Evolutionary conservation across 495 filamentous ascomycete genomes (phyloP).

Genomic region (Penicillium verhagenii): DNA sequence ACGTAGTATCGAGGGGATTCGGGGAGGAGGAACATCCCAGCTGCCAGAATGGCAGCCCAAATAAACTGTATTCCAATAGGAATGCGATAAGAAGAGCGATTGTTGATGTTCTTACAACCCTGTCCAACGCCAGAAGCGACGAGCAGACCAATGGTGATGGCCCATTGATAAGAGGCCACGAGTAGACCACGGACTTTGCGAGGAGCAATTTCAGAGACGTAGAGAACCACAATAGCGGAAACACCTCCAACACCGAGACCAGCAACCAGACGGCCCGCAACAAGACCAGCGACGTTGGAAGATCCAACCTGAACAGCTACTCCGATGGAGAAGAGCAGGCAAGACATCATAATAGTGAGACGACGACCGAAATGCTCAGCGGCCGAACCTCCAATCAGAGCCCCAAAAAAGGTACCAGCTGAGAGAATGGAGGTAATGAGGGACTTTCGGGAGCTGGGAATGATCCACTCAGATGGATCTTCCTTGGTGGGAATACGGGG

Average conservation of each 20-base stretch:
- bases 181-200: conserved; percentile 64
- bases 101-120: conserved; percentile 53
- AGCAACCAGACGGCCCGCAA: conserved; percentile 67
- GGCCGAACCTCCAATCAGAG: conserved; percentile 61
- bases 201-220: conserved; percentile 63
- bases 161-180: conserved; percentile 67
- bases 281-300: conserved; percentile 47
- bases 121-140: conserved; percentile 70
- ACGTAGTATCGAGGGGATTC: conserved; percentile 69
- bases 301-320: conserved; percentile 59
- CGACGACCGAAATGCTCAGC: conserved; percentile 67
- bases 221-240: conserved; percentile 68
- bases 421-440: conserved; percentile 73
- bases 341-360: conserved; percentile 63
- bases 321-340: conserved; percentile 60
- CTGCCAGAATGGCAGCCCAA: conserved; percentile 63
- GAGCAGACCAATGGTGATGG: conserved; percentile 68
- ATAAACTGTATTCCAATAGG: conserved; percentile 65
- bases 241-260: conserved; percentile 73
- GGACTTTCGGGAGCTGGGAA: conserved; percentile 34
- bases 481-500: conserved; percentile 7
- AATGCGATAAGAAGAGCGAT: conserved; percentile 65
- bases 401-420: conserved; percentile 72
- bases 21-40: conserved; percentile 69
- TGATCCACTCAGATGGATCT: conserved; percentile 15